These are phyloP conservation scores for Wickerhamiella allomyrinae DNA, from an alignment of 805 yeast genomes.

Conservation along the genomic window DNA sequence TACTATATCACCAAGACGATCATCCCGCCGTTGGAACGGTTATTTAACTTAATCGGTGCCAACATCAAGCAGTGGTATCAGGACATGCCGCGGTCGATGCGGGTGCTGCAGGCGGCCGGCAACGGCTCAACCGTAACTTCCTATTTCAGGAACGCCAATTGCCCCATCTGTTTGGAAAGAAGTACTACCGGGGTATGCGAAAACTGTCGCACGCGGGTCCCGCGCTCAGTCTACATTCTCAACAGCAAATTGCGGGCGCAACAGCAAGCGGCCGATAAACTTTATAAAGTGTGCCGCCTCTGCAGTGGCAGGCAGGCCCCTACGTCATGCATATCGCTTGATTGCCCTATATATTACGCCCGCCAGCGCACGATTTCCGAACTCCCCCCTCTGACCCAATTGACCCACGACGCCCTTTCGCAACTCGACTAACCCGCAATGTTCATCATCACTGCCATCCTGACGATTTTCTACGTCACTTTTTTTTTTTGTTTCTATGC, in stretches of 20 bases:
- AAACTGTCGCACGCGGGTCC: constrained; percentile 5
- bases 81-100: constrained; percentile 37
- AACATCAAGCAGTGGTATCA: constrained; percentile 63
- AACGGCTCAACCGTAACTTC: constrained; percentile 1
- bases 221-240: constrained; percentile 9
- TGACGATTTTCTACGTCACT: constrained; percentile 1
- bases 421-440: too few relatives aligned
- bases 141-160: constrained; percentile 8
- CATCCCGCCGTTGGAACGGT: constrained; percentile 78
- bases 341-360: constrained; percentile 15
- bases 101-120: neutral
- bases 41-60: constrained; percentile 72
- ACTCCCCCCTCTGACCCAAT: neutral
- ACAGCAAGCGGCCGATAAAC: constrained; percentile 4
- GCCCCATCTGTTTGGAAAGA: constrained; percentile 10
- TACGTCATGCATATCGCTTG: constrained; percentile 13
- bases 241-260: constrained; percentile 4
- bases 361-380: constrained; percentile 8
- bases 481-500: too few relatives aligned
- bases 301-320: constrained; percentile 8
- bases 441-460: too few relatives aligned
- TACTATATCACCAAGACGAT: constrained; percentile 75
- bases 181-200: constrained; percentile 3
- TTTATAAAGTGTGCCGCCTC: constrained; percentile 7
- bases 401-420: neutral